Evolutionary conservation across 768 basidiomycete genomes (phyloP), one percentile per base, ranked within the genome.

Genomic region (Mrakia frigida): DNA sequence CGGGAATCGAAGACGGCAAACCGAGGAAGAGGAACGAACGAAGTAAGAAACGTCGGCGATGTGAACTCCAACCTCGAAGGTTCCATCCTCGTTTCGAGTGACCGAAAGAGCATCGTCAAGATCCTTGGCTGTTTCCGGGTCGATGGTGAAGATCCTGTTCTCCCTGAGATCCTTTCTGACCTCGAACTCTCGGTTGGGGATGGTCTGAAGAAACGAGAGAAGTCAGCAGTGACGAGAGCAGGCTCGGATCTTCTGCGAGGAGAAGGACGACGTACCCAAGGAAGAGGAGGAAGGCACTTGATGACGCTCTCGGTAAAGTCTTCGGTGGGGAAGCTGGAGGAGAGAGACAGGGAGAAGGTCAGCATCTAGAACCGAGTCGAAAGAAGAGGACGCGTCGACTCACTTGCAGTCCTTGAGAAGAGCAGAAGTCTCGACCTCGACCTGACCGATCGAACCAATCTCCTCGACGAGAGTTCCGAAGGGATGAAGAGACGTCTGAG

Each of bases 391-490:
- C 46, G 23, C 10, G 2, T 50, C 50, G 67, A 74, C 73, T 67
- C 33, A 98, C 84, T 98, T 98, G 87, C 94, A 98, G 83, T 99
- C 97, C 84, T 98, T 98, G 79, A 99, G 86, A 77, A 99, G 86
- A 11, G 97, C 97, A 78, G 93, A 95, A 6, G 96, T 98, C 84
- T 99, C 97, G 11, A 97, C 94, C 84, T 98, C 94, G 71, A 96
- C 90, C 79, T 99, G 93, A n/a, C 97, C 97, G 78, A 99, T 99
- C 28, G 94, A 91, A 63, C 97, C 97, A 70, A 99, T 88, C 83
- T 99, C 95, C 83, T 99, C 97, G 35, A 98, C 97, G 53, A 99
- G 86, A 28, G 96, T 98, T 74, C 97, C 97, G 83, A 99, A 99
- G 13, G 97, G 97, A 87, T 98, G 97, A 23, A 99, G 88, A 53